phyloP scores from a whole-genome alignment of 2,329 filamentous ascomycete genomes.

The Aspergillus pseudotamarii region DNA sequence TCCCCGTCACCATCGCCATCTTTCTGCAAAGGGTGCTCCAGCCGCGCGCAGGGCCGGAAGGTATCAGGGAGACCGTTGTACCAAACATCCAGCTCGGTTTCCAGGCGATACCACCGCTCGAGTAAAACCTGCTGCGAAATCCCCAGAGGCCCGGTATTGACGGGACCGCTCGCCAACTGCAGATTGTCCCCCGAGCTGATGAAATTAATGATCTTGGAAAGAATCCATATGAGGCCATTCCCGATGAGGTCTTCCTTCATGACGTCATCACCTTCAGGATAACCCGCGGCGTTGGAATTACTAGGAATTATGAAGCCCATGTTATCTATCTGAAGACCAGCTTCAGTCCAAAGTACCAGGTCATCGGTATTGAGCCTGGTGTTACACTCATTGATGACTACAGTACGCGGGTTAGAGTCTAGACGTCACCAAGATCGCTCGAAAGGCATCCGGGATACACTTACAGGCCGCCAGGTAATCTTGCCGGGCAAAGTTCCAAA shows the following conservation, averaged over 20 bases:
- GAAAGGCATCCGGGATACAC: conserved; percentile 15
- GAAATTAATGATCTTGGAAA: conserved; percentile 68
- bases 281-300: conserved; percentile 38
- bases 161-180: conserved; percentile 29
- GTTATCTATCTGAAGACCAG: conserved; percentile 61
- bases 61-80: conserved; percentile 61
- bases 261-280: conserved; percentile 40
- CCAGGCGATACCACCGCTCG: conserved; percentile 55
- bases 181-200: conserved; percentile 60
- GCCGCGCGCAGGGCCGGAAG: conserved; percentile 59
- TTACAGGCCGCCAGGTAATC: conserved; percentile 66
- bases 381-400: conserved; percentile 59
- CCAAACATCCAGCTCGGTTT: conserved; percentile 62
- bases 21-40: conserved; percentile 37
- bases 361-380: conserved; percentile 66
- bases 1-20: conserved; percentile 35
- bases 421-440: background rate
- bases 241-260: conserved; percentile 67
- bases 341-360: conserved; percentile 64
- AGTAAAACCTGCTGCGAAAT: conserved; percentile 46
- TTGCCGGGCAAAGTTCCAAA: conserved; percentile 69
- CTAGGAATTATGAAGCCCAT: conserved; percentile 53
- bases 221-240: conserved; percentile 67
- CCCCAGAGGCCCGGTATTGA: conserved; percentile 32
- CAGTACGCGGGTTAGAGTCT: conserved; percentile 10